Percentiles rank a stretch among this genome's conserved stretches.
Conservation (phyloP, 2,329 filamentous ascomycete species). For the Diaporthe australafricana region DNA sequence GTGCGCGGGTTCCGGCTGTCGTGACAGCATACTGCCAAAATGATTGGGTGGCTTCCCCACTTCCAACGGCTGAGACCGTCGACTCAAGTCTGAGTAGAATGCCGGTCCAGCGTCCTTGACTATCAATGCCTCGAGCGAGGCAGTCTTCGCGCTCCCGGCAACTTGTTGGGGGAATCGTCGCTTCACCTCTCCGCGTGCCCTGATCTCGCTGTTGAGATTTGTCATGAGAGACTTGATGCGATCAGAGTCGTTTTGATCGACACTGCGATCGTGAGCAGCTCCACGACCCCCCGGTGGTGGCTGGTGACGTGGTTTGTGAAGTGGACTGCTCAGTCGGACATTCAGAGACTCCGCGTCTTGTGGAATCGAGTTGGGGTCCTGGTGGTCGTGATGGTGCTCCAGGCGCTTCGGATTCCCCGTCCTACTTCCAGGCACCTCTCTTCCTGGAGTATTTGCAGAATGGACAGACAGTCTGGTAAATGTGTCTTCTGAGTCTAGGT, state of each 20-base stretch:
- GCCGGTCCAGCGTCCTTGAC: neutral
- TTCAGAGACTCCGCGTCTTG: neutral
- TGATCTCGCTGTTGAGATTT: neutral
- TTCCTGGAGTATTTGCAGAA: neutral
- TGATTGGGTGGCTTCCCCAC: neutral
- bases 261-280: neutral
- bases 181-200: neutral
- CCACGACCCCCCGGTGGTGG: neutral
- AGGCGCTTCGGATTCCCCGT: neutral
- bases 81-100: neutral
- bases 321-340: no score
- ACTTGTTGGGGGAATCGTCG: neutral
- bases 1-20: neutral
- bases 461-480: neutral
- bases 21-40: neutral
- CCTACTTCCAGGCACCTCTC: neutral
- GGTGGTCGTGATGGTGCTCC: neutral
- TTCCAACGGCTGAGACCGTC: neutral
- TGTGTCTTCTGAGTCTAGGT: neutral
- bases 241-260: neutral
- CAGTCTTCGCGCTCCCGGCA: neutral
- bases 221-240: neutral
- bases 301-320: neutral
- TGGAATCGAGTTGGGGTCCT: neutral
- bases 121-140: neutral